phyloP scores from a whole-genome alignment of 1,284 basidiomycete genomes.

The Prillingera fragicola region DNA sequence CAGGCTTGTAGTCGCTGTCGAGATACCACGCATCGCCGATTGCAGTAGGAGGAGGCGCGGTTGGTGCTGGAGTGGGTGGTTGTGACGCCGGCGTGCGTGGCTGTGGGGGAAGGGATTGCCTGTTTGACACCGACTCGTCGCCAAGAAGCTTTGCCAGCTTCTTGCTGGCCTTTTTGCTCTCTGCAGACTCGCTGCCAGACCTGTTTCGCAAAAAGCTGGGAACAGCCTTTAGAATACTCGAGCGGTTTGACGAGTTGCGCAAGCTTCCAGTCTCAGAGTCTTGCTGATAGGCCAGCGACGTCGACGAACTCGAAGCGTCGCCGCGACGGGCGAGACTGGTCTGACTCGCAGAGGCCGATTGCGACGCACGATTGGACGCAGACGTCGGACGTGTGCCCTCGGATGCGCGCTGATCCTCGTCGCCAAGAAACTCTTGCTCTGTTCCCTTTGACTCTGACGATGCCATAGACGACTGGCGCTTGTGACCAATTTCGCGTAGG shows the following conservation, averaged over 20 bases:
- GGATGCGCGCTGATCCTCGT: slow-evolving; percentile 20
- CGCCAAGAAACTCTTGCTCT: slow-evolving; percentile 39
- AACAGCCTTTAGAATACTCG: slow-evolving; percentile 37
- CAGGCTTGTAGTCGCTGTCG: slow-evolving; percentile 67
- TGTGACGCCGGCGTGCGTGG: not conserved
- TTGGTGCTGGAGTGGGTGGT: not conserved
- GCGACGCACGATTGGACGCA: slow-evolving; percentile 7
- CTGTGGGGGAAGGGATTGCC: not conserved
- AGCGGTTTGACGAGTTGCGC: slow-evolving; percentile 31
- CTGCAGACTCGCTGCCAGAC: slow-evolving; percentile 22
- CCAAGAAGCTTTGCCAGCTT: slow-evolving; percentile 74
- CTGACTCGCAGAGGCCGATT: slow-evolving; percentile 20
- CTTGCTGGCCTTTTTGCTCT: slow-evolving; percentile 32
- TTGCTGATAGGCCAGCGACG: slow-evolving; percentile 33
- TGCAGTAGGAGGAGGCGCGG: slow-evolving; percentile 2
- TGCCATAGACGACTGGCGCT: slow-evolving; percentile 5
- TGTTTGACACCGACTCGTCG: slow-evolving; percentile 52
- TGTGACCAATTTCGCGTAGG: slow-evolving; percentile 3
- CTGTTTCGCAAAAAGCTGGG: slow-evolving; percentile 29
- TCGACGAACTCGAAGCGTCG: slow-evolving; percentile 32
- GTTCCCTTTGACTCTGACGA: slow-evolving; percentile 18
- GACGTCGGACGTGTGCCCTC: slow-evolving; percentile 3
- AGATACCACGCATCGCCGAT: slow-evolving; percentile 69
- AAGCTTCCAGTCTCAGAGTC: slow-evolving; percentile 26
- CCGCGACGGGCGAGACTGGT: slow-evolving; percentile 16